Evolutionary conservation across 2,329 filamentous ascomycete species (phyloP).

Genomic region (Malbranchea cinnamomea): DNA sequence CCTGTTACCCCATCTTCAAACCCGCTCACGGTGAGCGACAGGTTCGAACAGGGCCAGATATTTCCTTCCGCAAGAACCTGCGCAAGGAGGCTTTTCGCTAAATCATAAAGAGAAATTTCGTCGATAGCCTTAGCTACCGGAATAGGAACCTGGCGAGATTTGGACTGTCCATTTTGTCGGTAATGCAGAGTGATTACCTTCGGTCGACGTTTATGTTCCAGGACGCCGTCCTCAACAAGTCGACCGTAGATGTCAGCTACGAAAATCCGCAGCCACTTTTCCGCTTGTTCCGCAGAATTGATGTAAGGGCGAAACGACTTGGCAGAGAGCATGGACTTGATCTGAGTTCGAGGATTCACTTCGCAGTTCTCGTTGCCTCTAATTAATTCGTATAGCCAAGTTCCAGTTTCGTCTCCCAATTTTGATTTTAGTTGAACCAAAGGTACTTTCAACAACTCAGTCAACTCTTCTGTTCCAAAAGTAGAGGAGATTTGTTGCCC

Average conservation of each 20-base stretch:
- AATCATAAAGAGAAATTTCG: conserved; percentile 55
- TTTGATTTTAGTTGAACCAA: conserved; percentile 63
- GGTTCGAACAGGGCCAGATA: conserved; percentile 82
- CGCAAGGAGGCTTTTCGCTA: conserved; percentile 60
- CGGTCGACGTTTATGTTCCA: conserved; percentile 75
- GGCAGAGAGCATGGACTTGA: conserved; percentile 93
- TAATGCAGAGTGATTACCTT: conserved; percentile 77
- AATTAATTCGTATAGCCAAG: conserved; percentile 73
- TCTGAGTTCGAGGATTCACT: conserved; percentile 79
- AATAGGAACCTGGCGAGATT: conserved; percentile 63
- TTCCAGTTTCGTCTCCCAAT: conserved; percentile 68
- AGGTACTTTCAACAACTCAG: conserved; percentile 56
- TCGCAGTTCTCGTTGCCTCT: conserved; percentile 77
- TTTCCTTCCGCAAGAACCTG: conserved; percentile 65
- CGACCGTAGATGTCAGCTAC: conserved; percentile 79
- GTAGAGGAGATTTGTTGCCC: conserved; percentile 70
- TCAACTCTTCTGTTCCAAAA: conserved; percentile 68
- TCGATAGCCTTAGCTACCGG: conserved; percentile 59
- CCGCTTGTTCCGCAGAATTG: conserved; percentile 59
- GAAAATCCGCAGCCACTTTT: conserved; percentile 82
- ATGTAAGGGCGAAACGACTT: conserved; percentile 87
- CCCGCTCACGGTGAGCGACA: conserved; percentile 76
- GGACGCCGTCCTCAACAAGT: conserved; percentile 75
- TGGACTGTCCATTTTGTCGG: conserved; percentile 55
- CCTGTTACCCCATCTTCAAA: conserved; percentile 78